Evolutionary conservation across 768 basidiomycete species (phyloP).

Genomic region (Lactifluus hygrophoroides): DNA sequence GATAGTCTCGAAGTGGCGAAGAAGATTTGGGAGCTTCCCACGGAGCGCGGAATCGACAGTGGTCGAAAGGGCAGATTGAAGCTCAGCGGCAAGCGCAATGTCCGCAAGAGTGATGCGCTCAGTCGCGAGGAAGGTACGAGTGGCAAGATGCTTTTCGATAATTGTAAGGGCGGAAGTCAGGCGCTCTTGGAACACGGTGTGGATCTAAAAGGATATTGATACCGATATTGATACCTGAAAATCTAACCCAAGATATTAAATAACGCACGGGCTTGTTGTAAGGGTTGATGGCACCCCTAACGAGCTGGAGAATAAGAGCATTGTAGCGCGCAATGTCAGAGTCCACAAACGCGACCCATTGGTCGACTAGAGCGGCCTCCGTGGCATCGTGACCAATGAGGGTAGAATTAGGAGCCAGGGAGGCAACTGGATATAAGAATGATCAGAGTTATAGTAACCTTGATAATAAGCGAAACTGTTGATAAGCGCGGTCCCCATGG

Average conservation of each 20-base stretch:
- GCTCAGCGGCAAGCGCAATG: slow-evolving; percentile 51
- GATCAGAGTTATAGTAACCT: slow-evolving; percentile 11
- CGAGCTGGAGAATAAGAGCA: slow-evolving; percentile 34
- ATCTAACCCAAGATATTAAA: not conserved
- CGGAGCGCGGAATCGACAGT: slow-evolving; percentile 62
- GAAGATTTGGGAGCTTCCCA: slow-evolving; percentile 59
- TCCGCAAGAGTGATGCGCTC: slow-evolving; percentile 96
- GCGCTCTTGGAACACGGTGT: slow-evolving; percentile 45
- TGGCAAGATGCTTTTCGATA: slow-evolving; percentile 64
- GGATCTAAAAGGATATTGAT: slow-evolving; percentile 37
- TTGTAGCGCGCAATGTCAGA: slow-evolving; percentile 43
- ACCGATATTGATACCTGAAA: not conserved
- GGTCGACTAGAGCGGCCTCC: slow-evolving; percentile 70
- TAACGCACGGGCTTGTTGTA: slow-evolving; percentile 76
- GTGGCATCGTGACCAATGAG: slow-evolving; percentile 60
- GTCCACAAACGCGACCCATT: slow-evolving; percentile 77
- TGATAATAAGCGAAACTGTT: not conserved
- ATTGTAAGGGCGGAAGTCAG: slow-evolving; percentile 50
- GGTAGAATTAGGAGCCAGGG: slow-evolving; percentile 64
- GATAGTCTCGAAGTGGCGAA: slow-evolving; percentile 84
- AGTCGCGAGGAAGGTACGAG: slow-evolving; percentile 83
- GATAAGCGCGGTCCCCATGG: not conserved
- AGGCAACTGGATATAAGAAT: slow-evolving; percentile 49
- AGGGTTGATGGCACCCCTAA: slow-evolving; percentile 41
- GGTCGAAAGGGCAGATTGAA: slow-evolving; percentile 44